Conservation (phyloP, 2,329 filamentous ascomycete species). For the Rhinocladiella mackenziei region DNA sequence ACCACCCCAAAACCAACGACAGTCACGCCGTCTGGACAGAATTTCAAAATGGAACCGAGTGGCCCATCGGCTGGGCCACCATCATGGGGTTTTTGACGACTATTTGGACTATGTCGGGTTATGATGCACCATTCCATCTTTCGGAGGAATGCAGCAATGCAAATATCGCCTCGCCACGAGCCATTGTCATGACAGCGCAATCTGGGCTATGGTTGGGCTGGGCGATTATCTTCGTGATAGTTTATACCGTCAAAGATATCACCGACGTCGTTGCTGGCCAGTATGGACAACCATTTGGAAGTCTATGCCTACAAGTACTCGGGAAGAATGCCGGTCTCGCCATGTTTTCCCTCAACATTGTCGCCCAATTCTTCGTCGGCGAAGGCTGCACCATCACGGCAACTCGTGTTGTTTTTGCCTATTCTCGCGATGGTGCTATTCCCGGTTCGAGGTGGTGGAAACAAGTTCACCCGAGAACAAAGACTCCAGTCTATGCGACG, state of each 20-base stretch:
- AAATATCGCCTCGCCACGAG: slow-evolving; percentile 33
- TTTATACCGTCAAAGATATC: slow-evolving; percentile 34
- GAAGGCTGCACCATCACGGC: slow-evolving; percentile 33
- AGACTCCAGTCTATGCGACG: slow-evolving; percentile 34
- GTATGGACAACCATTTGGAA: slow-evolving; percentile 35
- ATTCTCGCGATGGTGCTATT: slow-evolving; percentile 33
- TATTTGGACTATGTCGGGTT: slow-evolving; percentile 34
- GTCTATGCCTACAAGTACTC: slow-evolving; percentile 34
- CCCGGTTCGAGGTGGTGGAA: slow-evolving; percentile 31
- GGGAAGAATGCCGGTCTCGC: slow-evolving; percentile 32
- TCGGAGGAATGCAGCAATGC: slow-evolving; percentile 36
- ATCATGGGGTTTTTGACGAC: slow-evolving; percentile 45
- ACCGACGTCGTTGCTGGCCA: slow-evolving; percentile 31
- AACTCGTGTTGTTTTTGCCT: slow-evolving; percentile 33
- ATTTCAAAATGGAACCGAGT: slow-evolving; percentile 33
- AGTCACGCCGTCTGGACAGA: slow-evolving; percentile 31
- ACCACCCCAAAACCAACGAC: slow-evolving; percentile 35
- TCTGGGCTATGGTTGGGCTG: slow-evolving; percentile 32
- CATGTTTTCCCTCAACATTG: slow-evolving; percentile 33
- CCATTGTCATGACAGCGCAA: slow-evolving; percentile 34
- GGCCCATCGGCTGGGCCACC: slow-evolving; percentile 31
- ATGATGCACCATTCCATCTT: slow-evolving; percentile 35
- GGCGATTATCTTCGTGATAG: slow-evolving; percentile 33
- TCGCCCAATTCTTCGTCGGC: slow-evolving; percentile 34
- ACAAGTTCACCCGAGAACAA: slow-evolving; percentile 30